Base-by-base conservation (phyloP, 306 rosid genomes). In the Betula pendula region DNA sequence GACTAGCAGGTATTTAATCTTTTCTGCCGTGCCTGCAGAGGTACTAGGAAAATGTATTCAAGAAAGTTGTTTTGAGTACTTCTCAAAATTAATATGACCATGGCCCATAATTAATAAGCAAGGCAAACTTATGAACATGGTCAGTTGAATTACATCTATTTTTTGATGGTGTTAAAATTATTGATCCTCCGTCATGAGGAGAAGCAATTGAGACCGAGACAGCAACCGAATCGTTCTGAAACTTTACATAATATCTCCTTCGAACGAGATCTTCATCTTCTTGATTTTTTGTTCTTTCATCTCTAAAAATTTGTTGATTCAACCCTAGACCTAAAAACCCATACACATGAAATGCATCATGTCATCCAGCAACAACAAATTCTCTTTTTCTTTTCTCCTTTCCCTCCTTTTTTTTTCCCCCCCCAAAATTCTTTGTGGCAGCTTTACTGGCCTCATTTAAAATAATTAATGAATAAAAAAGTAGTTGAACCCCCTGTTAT, bases 331-430 rank as follows among this genome's bases (percentile, higher is more conserved):
- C 77, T 31, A 53, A 60, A 82, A 77, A 87, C 79, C 72, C 73
- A 89, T 79, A 87, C 79, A 75, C 73, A 89, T 79, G 81, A 71
- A 70, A 66, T 74, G 65, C 80, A 82, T 83, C 43, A 80, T 68
- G 40, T 71, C 77, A 45, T 40, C 31, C 78, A 68, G 76, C 58
- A 66, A 72, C 44, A 31, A 75, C 38, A 24, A 69, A 19, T 70
- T 55, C 70, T 72, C 38, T 76, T 72, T 31, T 79, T 42, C 25
- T 70, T 48, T 65, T 73, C 17, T 16, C 40, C 73, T 56, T 68
- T 4, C 12, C 29, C n/a, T 17, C 31, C n/a, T 38, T 49, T 25
- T 15, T 8, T 31, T 40, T 73, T 83, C 82, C 77, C 69, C 56
- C 22, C 31, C 4, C 35, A 65, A 35, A 29, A 38, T 79, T 83